These are phyloP conservation scores for Ogataea zsoltii DNA, from an alignment of 805 yeast genomes.

Conservation along the genomic window DNA sequence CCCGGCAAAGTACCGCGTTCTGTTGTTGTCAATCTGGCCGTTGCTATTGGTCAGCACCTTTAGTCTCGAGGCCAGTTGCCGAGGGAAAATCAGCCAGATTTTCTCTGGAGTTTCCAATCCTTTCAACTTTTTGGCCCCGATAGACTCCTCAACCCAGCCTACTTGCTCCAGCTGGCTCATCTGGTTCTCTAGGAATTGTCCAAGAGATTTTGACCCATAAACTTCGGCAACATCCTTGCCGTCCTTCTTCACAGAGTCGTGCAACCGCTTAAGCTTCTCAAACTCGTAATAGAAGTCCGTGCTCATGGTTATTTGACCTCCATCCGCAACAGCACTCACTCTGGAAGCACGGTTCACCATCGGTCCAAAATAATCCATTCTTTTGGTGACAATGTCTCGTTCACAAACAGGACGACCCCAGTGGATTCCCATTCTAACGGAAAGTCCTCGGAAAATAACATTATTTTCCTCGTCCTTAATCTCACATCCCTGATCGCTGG, in stretches of 20 bases:
- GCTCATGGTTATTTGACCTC: conserved; percentile 94
- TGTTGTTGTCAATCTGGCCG: conserved; percentile 32
- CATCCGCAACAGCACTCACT: conserved; percentile 92
- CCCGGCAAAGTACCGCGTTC: conserved; percentile 28
- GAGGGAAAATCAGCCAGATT: conserved; percentile 78
- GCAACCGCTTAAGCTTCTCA: conserved; percentile 52
- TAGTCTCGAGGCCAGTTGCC: conserved; percentile 58
- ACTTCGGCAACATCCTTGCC: conserved; percentile 37
- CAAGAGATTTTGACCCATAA: conserved; percentile 41
- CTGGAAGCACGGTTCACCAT: conserved; percentile 96
- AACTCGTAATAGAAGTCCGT: conserved; percentile 78
- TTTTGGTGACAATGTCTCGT: conserved; percentile 86
- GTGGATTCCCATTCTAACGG: conserved; percentile 97
- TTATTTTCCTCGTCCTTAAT: conserved; percentile 61
- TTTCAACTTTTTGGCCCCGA: conserved; percentile 88
- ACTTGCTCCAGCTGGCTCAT: conserved; percentile 61
- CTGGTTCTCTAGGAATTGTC: conserved; percentile 58
- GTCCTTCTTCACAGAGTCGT: conserved; percentile 40
- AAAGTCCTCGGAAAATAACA: conserved; percentile 78
- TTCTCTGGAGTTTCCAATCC: conserved; percentile 93
- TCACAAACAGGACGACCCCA: conserved; percentile 99
- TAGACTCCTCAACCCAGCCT: conserved; percentile 65
- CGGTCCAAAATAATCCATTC: conserved; percentile 99
- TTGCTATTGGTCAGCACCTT: conserved; percentile 38
- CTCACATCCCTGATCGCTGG: conserved; percentile 81